A percentile compares a stretch with the other conserved stretches of the same genome.
These are phyloP conservation scores for Cucurbita pepo DNA, from an alignment of 306 rosid genomes.

Conservation along the genomic window DNA sequence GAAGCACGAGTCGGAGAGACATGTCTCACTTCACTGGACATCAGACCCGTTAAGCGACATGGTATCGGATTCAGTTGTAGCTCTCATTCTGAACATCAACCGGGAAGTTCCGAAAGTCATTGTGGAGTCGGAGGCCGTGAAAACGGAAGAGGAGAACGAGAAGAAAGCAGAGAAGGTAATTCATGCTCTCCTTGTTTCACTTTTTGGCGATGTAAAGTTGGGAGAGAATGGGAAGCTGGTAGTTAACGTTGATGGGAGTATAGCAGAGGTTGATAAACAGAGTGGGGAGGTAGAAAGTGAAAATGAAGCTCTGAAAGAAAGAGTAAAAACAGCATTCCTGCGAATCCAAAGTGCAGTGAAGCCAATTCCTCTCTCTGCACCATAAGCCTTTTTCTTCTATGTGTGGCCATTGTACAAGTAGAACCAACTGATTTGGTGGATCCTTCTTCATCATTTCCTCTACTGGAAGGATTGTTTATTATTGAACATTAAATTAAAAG, in stretches of 20 bases:
- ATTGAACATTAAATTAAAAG: background rate
- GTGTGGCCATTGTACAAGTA: background rate
- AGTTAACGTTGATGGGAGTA: slow-evolving; percentile 63
- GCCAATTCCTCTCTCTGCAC: slow-evolving; percentile 48
- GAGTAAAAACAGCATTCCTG: slow-evolving; percentile 53
- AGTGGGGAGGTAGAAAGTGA: slow-evolving; percentile 79
- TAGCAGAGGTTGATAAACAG: slow-evolving; percentile 61
- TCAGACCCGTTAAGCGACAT: slow-evolving; percentile 82
- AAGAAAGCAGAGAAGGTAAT: slow-evolving; percentile 67
- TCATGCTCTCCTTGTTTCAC: slow-evolving; percentile 60
- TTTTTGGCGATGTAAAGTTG: slow-evolving; percentile 66
- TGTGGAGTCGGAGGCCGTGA: slow-evolving; percentile 44
- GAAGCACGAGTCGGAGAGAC: slow-evolving; percentile 77
- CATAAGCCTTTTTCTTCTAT: background rate
- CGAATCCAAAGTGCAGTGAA: slow-evolving; percentile 66
- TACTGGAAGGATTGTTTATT: background rate
- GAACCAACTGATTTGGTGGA: background rate
- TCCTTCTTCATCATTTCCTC: background rate
- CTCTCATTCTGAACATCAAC: slow-evolving; percentile 58
- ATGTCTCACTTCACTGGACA: slow-evolving; percentile 73
- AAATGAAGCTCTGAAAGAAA: slow-evolving; percentile 80
- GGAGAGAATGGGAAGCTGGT: slow-evolving; percentile 75
- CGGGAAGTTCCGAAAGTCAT: slow-evolving; percentile 58
- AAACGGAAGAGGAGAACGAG: slow-evolving; percentile 51
- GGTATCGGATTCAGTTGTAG: slow-evolving; percentile 82